Percentiles rank a stretch among this genome's conserved stretches.
Conservation (phyloP, 306 rosid species). For the Cucumis cinereus region DNA sequence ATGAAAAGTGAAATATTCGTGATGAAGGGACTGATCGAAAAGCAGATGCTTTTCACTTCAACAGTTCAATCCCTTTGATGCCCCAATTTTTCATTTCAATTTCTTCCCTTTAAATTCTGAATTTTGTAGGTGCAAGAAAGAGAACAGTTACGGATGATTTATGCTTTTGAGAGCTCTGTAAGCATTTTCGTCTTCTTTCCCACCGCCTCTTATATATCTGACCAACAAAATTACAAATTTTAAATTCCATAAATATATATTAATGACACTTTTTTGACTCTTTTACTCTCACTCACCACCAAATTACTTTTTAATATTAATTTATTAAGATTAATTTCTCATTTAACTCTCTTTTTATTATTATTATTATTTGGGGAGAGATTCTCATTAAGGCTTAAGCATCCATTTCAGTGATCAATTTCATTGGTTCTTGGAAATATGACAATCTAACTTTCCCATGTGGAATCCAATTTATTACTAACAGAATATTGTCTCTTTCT, state of each 20-base stretch:
- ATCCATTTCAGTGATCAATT: background rate
- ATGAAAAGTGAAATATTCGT: slow-evolving; percentile 13
- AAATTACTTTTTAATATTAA: background rate
- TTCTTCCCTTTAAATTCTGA: background rate
- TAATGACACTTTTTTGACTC: background rate
- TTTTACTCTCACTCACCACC: background rate
- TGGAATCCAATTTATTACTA: background rate
- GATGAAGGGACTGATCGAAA: slow-evolving; percentile 11
- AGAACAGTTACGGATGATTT: background rate
- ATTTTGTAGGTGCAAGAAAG: background rate
- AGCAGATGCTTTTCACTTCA: slow-evolving; percentile 11
- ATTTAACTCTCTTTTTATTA: background rate
- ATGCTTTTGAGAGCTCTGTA: background rate
- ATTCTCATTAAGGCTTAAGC: background rate
- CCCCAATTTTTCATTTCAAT: background rate
- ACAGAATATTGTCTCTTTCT: background rate
- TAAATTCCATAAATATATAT: background rate
- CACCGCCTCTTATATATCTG: background rate
- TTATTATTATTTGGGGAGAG: too few relatives aligned
- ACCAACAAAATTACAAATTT: background rate
- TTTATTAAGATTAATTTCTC: background rate
- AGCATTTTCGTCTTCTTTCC: background rate
- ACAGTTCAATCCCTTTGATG: background rate
- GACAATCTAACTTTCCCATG: background rate
- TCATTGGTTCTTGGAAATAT: background rate